phyloP scores from a whole-genome alignment of 2,329 filamentous ascomycete species.

The Epichloe brachyelytri region DNA sequence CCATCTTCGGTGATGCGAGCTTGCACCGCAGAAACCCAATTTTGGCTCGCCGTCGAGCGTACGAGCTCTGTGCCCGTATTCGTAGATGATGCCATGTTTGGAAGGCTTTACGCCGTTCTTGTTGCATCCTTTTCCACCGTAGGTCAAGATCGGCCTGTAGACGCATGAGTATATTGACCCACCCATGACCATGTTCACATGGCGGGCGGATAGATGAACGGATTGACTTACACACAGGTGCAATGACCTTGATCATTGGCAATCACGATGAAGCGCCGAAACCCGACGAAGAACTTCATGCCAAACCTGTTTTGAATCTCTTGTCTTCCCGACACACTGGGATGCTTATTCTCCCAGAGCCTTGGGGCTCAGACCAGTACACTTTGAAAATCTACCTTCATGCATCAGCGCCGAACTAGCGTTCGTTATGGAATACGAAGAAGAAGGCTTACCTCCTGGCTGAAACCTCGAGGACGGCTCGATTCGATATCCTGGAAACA shows the following conservation, averaged over 20 bases:
- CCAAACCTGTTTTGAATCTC: conserved; percentile 22
- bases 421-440: not conserved
- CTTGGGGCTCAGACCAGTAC: conserved; percentile 39
- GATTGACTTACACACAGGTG: conserved; percentile 36
- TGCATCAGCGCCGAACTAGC: conserved; percentile 1
- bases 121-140: conserved; percentile 36
- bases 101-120: conserved; percentile 39
- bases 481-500: conserved; percentile 24
- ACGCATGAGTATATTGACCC: not conserved
- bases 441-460: conserved; percentile 24
- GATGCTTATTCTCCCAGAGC: conserved; percentile 19
- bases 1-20: conserved; percentile 28
- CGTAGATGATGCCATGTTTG: conserved; percentile 41
- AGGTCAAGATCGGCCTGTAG: conserved; percentile 41
- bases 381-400: conserved; percentile 38
- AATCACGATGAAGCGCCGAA: conserved; percentile 42
- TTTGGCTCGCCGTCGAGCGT: conserved; percentile 28
- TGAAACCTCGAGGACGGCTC: conserved; percentile 25
- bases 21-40: conserved; percentile 35
- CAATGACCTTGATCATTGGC: conserved; percentile 38
- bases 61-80: conserved; percentile 18
- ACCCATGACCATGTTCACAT: not conserved
- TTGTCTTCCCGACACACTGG: conserved; percentile 20
- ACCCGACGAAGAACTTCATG: conserved; percentile 32
- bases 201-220: not conserved